These are phyloP conservation scores for Suillus alpinus DNA, from an alignment of 768 basidiomycete genomes.

Conservation along the genomic window DNA sequence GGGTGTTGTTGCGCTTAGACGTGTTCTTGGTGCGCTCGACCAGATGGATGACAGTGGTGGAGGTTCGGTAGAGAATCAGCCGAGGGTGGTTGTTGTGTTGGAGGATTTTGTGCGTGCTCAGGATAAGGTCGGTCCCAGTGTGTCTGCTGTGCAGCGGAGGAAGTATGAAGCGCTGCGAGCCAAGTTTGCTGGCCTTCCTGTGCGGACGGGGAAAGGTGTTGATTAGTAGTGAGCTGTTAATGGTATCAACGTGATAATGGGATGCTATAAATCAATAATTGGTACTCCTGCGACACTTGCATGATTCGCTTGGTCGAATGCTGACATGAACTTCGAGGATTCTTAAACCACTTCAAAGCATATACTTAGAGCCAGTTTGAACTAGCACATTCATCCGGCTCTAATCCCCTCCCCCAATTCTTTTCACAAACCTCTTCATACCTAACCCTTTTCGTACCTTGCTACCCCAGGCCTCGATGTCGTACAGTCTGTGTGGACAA, in stretches of 20 bases:
- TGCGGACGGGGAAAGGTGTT: slow-evolving; percentile 40
- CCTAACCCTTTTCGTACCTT: background rate
- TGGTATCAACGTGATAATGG: background rate
- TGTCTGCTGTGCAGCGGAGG: slow-evolving; percentile 72
- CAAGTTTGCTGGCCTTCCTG: slow-evolving; percentile 81
- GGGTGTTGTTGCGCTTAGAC: slow-evolving; percentile 77
- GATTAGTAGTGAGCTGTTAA: background rate
- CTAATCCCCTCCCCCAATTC: background rate
- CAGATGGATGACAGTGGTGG: slow-evolving; percentile 41
- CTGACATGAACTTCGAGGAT: background rate
- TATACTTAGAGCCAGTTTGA: background rate
- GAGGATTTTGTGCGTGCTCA: slow-evolving; percentile 74
- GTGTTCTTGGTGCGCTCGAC: slow-evolving; percentile 66
- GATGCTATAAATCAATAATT: background rate
- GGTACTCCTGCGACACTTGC: background rate
- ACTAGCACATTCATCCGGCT: background rate
- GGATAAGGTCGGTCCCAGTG: slow-evolving; percentile 84
- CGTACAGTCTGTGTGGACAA: background rate
- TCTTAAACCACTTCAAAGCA: background rate
- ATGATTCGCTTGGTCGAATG: background rate
- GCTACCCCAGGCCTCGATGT: background rate
- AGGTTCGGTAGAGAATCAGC: slow-evolving; percentile 13
- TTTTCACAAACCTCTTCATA: background rate
- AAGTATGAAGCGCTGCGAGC: slow-evolving; percentile 79
- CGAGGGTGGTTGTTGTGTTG: slow-evolving; percentile 46